A percentile compares a stretch with the other conserved stretches of the same genome.
These are phyloP conservation scores for Quercus ilex DNA, from an alignment of 306 rosid genomes.

Conservation along the genomic window DNA sequence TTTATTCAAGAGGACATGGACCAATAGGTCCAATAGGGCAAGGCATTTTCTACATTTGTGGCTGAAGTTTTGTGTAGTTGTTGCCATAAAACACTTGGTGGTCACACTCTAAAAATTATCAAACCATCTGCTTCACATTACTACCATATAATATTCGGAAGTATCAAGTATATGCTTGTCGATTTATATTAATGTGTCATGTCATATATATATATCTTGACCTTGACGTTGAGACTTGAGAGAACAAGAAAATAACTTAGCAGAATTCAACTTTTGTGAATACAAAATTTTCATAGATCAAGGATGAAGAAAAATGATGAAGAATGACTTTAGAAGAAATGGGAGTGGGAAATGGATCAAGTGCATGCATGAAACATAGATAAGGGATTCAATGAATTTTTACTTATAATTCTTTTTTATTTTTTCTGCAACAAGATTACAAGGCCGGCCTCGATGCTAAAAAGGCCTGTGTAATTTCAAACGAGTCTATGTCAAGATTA, in stretches of 20 bases:
- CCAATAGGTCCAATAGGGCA: neutral
- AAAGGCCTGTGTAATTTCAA: too few relatives aligned
- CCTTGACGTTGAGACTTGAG: neutral
- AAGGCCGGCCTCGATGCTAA: too few relatives aligned
- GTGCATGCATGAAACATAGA: too few relatives aligned
- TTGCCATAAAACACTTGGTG: neutral
- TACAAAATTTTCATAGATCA: neutral
- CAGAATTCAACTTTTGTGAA: neutral
- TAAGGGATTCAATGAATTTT: too few relatives aligned
- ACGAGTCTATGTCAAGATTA: too few relatives aligned
- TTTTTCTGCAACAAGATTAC: too few relatives aligned
- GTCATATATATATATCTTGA: too few relatives aligned
- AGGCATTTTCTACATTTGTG: neutral
- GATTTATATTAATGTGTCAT: neutral
- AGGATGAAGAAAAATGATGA: too few relatives aligned
- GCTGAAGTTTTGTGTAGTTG: neutral
- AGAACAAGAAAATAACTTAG: neutral
- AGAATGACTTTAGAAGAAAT: too few relatives aligned
- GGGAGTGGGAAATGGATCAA: too few relatives aligned
- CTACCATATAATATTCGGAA: neutral
- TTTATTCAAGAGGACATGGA: neutral
- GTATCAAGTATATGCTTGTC: neutral
- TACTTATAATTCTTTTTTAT: too few relatives aligned
- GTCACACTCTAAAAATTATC: neutral
- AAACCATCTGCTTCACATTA: neutral